Percentiles rank a stretch among this genome's conserved stretches.
Conservation (phyloP, 768 basidiomycete species). For the Pisolithus orientalis region DNA sequence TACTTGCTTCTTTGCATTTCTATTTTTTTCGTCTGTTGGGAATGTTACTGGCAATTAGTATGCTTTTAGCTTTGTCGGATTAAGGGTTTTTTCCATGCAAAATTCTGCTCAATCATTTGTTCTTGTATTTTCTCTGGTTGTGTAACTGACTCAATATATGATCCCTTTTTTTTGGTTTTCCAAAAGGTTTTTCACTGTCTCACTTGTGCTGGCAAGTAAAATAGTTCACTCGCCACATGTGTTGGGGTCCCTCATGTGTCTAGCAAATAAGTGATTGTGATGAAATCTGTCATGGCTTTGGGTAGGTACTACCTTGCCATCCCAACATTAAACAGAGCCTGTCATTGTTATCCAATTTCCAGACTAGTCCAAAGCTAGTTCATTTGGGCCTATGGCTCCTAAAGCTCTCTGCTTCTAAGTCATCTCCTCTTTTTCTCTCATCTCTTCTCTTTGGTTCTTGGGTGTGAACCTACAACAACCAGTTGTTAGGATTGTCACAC, state of each 20-base stretch:
- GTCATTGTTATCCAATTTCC: background rate
- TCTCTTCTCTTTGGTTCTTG: no score
- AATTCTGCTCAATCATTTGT: background rate
- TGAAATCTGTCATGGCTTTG: background rate
- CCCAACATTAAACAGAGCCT: constrained; percentile 1
- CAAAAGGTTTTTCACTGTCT: constrained; percentile 24
- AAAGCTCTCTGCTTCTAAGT: no score
- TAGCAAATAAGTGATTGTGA: background rate
- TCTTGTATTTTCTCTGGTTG: background rate
- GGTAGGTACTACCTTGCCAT: constrained; percentile 2
- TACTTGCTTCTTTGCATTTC: background rate
- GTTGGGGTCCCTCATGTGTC: background rate
- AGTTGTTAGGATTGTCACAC: no score
- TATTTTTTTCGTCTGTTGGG: background rate
- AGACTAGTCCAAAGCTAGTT: no score
- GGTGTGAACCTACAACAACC: no score
- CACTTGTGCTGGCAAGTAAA: constrained; percentile 18
- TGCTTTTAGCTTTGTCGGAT: background rate
- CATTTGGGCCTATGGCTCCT: no score
- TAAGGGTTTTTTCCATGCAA: background rate
- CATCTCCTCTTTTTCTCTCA: no score
- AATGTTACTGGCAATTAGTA: background rate
- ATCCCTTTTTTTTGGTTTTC: constrained; percentile 8
- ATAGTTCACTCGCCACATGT: background rate
- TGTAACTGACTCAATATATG: constrained; percentile 6